Conservation (phyloP, 768 basidiomycete species). For the Trametes meyenii region DNA sequence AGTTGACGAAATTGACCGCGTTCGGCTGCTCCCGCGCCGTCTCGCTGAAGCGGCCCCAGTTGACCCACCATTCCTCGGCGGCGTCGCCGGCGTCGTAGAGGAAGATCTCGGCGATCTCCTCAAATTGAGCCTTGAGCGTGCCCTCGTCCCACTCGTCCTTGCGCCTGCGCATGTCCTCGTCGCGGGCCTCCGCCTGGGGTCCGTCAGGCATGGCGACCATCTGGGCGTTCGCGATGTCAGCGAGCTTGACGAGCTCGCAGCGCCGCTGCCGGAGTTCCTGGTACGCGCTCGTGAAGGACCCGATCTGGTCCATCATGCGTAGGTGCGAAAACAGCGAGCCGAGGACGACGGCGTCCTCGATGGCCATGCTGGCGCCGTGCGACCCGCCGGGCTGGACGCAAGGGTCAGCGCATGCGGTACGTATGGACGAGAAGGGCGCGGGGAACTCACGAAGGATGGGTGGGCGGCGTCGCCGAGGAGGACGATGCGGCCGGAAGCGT, state of each 20-base stretch:
- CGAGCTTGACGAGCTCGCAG: conserved; percentile 47
- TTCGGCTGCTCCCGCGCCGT: conserved; percentile 31
- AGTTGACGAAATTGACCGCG: conserved; percentile 14
- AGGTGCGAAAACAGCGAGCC: conserved; percentile 62
- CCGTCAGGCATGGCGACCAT: conserved; percentile 50
- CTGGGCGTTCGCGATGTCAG: conserved; percentile 48
- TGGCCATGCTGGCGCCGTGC: conserved; percentile 51
- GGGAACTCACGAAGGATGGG: conserved; percentile 49
- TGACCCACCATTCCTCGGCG: conserved; percentile 68
- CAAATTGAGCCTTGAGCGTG: conserved; percentile 52
- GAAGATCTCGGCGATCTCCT: conserved; percentile 52
- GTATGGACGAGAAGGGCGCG: neutral
- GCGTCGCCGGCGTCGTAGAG: conserved; percentile 55
- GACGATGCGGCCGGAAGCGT: conserved; percentile 48
- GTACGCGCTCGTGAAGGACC: conserved; percentile 53
- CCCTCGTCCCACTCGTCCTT: conserved; percentile 49
- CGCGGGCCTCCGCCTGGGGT: conserved; percentile 47
- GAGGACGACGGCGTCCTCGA: conserved; percentile 66
- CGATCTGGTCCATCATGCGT: conserved; percentile 47
- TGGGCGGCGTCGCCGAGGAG: conserved; percentile 67
- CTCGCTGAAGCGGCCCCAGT: conserved; percentile 53
- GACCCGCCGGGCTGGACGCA: conserved; percentile 52
- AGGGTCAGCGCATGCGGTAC: conserved; percentile 1
- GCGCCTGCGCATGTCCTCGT: conserved; percentile 42
- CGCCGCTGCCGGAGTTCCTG: conserved; percentile 61